These are phyloP conservation scores for Ogataea wickerhamii DNA, from an alignment of 805 yeast genomes.

Conservation along the genomic window DNA sequence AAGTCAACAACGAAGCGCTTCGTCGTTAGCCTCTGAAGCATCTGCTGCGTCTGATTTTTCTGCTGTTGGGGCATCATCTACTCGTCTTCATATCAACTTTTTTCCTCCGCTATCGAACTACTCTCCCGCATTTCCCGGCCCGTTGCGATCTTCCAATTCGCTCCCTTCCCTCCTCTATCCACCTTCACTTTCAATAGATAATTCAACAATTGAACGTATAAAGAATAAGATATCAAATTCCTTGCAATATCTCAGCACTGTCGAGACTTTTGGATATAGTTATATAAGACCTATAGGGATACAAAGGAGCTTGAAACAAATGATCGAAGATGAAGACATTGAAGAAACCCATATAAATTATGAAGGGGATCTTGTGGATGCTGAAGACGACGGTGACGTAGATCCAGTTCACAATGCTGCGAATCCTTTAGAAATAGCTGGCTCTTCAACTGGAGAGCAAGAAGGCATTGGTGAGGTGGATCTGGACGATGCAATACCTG, in stretches of 20 bases:
- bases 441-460: constrained; percentile 1
- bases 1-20: neutral
- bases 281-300: constrained; percentile 58
- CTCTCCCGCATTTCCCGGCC: constrained; percentile 43
- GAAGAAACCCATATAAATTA: constrained; percentile 20
- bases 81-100: constrained; percentile 17
- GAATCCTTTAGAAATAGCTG: constrained; percentile 7
- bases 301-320: constrained; percentile 47
- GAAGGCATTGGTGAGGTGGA: constrained; percentile 25
- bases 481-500: constrained; percentile 45
- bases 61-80: neutral
- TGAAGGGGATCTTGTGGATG: constrained; percentile 18
- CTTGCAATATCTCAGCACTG: constrained; percentile 25
- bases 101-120: constrained; percentile 57
- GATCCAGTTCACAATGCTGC: constrained; percentile 27
- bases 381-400: constrained; percentile 9
- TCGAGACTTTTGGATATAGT: constrained; percentile 45
- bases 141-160: constrained; percentile 18
- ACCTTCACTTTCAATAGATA: constrained; percentile 15
- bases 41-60: neutral
- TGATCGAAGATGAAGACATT: constrained; percentile 23
- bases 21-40: neutral
- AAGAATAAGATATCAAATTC: constrained; percentile 21
- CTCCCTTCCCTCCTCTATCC: constrained; percentile 26
- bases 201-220: constrained; percentile 19